Base-by-base conservation (phyloP, 1,139 yeast species). In the Saccharomyces hybrid region DNA sequence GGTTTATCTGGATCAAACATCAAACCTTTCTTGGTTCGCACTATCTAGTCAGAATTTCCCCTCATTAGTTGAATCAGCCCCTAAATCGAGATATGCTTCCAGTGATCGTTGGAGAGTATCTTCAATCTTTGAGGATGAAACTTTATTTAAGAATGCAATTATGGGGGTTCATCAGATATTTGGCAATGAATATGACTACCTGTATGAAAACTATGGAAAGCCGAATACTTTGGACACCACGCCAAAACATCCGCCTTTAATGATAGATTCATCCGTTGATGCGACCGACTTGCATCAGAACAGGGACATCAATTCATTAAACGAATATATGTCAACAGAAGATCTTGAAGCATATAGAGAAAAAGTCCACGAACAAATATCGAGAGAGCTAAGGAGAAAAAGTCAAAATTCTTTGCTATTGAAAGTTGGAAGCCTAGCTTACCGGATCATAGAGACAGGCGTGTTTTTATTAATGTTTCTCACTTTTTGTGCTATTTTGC, bases 21-120 rank as follows among this genome's bases (percentile, higher is more conserved):
- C 78, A 11, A 77, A 77, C 53, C 82, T 83, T 4, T 85, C 88
- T 52, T 90, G 97, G 97, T 88, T 80, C 73, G 97, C 97, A 9
- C 78, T 91, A 80, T 86, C 96, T 31, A 87, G 84, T 60, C 69
- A 71, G 28, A 78, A 83, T 62, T 91, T 84, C 65, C 97, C 97
- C 0, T 83, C 95, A 0, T 70, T 90, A 52, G 90, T 91, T 23
- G 82, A 83, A 57, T 81, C 88, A 27, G 95, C 97, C 0, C 93
- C 96, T 0, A 65, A 79, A 2, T 82, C 90, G 0, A 77, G 78
- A 56, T 84, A 81, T 63, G 81, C 81, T 48, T 64, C 79, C 53
- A 73, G 72, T 58, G 74, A 72, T 48, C 65, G 72, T 48, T 76
- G 79, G 77, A 70, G 78, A 57, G 57, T 67, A 1, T 65, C 74